A percentile compares a stretch with the other conserved stretches of the same genome.
Evolutionary conservation across 306 rosid genomes (phyloP).

Genomic region (Vigna hirtella): DNA sequence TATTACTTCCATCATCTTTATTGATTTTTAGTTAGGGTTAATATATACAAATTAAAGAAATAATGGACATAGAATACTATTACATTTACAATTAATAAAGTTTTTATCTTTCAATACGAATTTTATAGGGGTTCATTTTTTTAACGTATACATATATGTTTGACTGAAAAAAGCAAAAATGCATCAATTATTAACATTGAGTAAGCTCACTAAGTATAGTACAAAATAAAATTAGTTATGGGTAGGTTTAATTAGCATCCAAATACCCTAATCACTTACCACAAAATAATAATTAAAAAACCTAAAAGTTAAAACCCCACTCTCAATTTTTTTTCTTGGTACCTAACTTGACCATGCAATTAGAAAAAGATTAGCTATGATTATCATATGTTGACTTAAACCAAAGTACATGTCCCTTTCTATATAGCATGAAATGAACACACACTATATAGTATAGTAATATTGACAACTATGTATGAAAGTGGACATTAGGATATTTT

Average conservation of each 20-base stretch:
- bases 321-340: background rate
- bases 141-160: background rate
- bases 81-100: no score
- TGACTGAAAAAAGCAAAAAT: background rate
- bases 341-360: conserved; percentile 26
- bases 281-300: background rate
- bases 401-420: conserved; percentile 25
- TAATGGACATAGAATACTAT: no score
- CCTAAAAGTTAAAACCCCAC: background rate
- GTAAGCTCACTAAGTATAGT: background rate
- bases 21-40: no score
- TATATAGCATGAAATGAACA: conserved; percentile 10
- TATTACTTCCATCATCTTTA: no score
- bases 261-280: background rate
- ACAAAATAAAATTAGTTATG: background rate
- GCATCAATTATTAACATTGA: conserved; percentile 6
- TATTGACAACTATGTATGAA: conserved; percentile 35
- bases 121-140: background rate
- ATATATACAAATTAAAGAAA: no score
- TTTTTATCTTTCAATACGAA: background rate
- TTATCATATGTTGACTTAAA: background rate
- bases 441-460: background rate
- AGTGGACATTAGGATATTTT: conserved; percentile 50
- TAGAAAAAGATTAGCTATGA: background rate
- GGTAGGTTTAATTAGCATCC: background rate